phyloP scores from a whole-genome alignment of 2,329 filamentous ascomycete species.

The Thyridium curvatum region DNA sequence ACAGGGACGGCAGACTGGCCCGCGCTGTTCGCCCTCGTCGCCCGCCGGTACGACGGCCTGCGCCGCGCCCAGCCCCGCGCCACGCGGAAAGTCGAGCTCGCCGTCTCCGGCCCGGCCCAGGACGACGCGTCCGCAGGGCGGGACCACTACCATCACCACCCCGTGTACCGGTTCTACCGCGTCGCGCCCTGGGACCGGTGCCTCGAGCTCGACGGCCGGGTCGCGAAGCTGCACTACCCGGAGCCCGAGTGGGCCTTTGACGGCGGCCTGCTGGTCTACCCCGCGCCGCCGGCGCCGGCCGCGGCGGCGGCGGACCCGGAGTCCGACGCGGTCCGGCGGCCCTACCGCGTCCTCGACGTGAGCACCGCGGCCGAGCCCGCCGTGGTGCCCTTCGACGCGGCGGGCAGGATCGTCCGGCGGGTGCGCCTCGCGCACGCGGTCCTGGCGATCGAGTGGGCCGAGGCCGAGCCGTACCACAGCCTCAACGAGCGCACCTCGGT shows the following conservation, averaged over 20 bases:
- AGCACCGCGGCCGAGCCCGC: slow-evolving; percentile 32
- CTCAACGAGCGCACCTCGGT: slow-evolving; percentile 43
- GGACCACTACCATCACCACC: no score
- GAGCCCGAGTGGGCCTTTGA: slow-evolving; percentile 50
- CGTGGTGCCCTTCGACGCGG: slow-evolving; percentile 43
- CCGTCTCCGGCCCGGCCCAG: slow-evolving; percentile 16
- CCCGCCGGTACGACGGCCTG: slow-evolving; percentile 49
- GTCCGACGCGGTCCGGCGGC: slow-evolving; percentile 2
- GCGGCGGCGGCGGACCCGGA: background rate
- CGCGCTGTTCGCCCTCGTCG: slow-evolving; percentile 39
- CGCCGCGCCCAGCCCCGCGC: slow-evolving; percentile 37
- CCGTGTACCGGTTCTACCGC: slow-evolving; percentile 18
- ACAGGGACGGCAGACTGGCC: slow-evolving; percentile 25
- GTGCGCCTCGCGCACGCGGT: slow-evolving; percentile 45
- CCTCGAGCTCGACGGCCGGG: slow-evolving; percentile 31
- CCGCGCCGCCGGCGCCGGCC: slow-evolving; percentile 16
- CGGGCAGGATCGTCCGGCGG: slow-evolving; percentile 44
- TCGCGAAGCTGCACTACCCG: slow-evolving; percentile 34
- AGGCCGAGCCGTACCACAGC: slow-evolving; percentile 42
- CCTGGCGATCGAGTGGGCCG: slow-evolving; percentile 61
- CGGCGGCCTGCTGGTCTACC: slow-evolving; percentile 51
- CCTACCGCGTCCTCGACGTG: slow-evolving; percentile 44
- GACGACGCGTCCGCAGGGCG: slow-evolving; percentile 7
- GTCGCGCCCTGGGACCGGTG: slow-evolving; percentile 38
- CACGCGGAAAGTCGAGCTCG: slow-evolving; percentile 36